Conservation (phyloP, 306 rosid genomes). For the Cyclanthera cordifolia region DNA sequence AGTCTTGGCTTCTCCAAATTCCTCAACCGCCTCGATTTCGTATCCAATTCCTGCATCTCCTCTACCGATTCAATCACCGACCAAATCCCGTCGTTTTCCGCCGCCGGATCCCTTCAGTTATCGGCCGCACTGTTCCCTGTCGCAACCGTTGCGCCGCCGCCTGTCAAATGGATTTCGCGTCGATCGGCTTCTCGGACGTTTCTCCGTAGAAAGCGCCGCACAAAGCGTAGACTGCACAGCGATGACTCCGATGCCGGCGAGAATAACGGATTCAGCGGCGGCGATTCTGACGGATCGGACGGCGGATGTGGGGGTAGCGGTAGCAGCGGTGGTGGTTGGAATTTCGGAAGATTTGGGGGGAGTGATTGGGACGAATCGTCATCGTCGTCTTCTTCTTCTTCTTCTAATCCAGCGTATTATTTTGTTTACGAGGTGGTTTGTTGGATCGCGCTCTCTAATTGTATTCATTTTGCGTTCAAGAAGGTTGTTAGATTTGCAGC, state of each 20-base stretch:
- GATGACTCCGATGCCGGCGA: conserved; percentile 40
- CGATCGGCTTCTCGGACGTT: conserved; percentile 37
- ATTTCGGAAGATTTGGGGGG: conserved; percentile 56
- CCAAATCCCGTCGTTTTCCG: conserved; percentile 20
- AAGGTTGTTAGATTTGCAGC: conserved; percentile 43
- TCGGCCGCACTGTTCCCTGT: conserved; percentile 47
- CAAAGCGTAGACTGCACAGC: conserved; percentile 33
- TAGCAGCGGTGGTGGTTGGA: conserved; percentile 61
- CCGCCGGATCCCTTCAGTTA: conserved; percentile 29
- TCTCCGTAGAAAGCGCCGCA: conserved; percentile 48
- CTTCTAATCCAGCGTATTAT: conserved; percentile 64
- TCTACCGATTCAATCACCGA: conserved; percentile 18
- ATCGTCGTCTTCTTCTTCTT: conserved; percentile 32
- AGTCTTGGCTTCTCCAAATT: conserved; percentile 39
- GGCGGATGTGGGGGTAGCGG: conserved; percentile 26
- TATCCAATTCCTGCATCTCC: conserved; percentile 15
- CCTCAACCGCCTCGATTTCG: conserved; percentile 29
- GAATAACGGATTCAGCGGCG: conserved; percentile 35
- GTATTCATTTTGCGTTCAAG: conserved; percentile 74
- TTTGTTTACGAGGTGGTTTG: conserved; percentile 74
- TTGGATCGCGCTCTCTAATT: conserved; percentile 75
- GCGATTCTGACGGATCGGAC: conserved; percentile 29
- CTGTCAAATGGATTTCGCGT: conserved; percentile 32
- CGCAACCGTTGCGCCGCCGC: conserved; percentile 66
- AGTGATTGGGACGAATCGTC: conserved; percentile 35